Conservation (phyloP, 306 rosid species). For the Geum urbanum region DNA sequence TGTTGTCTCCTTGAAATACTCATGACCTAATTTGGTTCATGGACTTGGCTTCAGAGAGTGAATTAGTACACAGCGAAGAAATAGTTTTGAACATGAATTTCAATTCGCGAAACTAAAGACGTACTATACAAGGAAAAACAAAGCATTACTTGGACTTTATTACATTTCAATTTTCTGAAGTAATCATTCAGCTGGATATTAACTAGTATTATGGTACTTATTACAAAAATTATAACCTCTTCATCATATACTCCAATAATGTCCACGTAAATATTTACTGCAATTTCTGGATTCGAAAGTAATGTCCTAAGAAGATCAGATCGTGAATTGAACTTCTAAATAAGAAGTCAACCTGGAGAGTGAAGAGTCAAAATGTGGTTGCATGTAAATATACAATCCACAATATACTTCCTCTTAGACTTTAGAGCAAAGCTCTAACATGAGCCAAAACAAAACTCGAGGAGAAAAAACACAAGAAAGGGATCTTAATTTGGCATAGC, state of each 20-base stretch:
- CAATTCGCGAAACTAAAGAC: too few relatives aligned
- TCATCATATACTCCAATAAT: background rate
- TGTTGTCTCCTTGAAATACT: too few relatives aligned
- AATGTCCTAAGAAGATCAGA: background rate
- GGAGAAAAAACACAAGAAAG: background rate
- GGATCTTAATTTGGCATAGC: background rate
- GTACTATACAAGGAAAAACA: background rate
- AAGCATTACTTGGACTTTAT: background rate
- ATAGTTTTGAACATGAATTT: too few relatives aligned
- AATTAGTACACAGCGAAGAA: too few relatives aligned
- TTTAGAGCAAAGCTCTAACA: background rate
- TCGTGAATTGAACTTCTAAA: background rate
- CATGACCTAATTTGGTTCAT: too few relatives aligned
- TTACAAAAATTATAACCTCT: background rate
- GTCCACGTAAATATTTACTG: background rate
- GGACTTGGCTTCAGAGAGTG: too few relatives aligned
- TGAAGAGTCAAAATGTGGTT: background rate
- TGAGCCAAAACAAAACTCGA: background rate
- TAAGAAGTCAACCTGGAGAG: background rate
- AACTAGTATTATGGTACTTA: background rate
- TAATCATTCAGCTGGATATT: conserved; percentile 1
- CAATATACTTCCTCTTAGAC: background rate
- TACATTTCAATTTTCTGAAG: background rate
- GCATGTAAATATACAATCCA: background rate
- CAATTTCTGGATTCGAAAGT: background rate